Conservation (phyloP, 306 rosid species). For the Gleditsia sinensis region DNA sequence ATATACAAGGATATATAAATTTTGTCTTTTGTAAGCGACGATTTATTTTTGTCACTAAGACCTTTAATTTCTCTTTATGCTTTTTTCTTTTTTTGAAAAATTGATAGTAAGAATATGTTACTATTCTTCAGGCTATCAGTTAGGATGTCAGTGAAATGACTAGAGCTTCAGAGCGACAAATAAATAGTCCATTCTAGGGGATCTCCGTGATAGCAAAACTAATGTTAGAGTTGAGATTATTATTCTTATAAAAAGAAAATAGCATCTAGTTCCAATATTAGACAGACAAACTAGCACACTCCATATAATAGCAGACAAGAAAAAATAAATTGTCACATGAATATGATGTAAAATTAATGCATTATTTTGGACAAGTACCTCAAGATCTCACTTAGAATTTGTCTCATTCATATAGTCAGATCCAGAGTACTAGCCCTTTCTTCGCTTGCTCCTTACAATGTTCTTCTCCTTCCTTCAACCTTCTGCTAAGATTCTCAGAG, state of each 20-base stretch:
- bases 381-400: constrained; percentile 86
- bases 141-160: too few species aligned
- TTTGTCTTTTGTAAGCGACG: too few species aligned
- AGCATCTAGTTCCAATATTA: constrained; percentile 8
- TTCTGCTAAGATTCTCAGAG: constrained; percentile 31
- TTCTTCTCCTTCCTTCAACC: constrained; percentile 38
- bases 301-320: constrained; percentile 28
- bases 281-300: constrained; percentile 29
- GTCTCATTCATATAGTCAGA: constrained; percentile 80
- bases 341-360: constrained; percentile 33
- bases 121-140: too few species aligned
- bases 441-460: constrained; percentile 19
- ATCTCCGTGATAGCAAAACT: too few species aligned
- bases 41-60: too few species aligned
- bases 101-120: too few species aligned
- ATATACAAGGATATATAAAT: too few species aligned
- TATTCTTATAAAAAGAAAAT: neutral
- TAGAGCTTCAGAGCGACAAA: too few species aligned
- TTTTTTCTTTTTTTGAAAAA: too few species aligned
- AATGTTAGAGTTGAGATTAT: constrained; percentile 17
- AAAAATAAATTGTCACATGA: constrained; percentile 33
- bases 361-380: constrained; percentile 57
- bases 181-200: too few species aligned
- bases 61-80: too few species aligned
- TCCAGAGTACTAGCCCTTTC: constrained; percentile 63